Evolutionary conservation across 805 yeast genomes (phyloP), one percentile per base, ranked within the genome.

Genomic region (Wickerhamiella allomyrinae): DNA sequence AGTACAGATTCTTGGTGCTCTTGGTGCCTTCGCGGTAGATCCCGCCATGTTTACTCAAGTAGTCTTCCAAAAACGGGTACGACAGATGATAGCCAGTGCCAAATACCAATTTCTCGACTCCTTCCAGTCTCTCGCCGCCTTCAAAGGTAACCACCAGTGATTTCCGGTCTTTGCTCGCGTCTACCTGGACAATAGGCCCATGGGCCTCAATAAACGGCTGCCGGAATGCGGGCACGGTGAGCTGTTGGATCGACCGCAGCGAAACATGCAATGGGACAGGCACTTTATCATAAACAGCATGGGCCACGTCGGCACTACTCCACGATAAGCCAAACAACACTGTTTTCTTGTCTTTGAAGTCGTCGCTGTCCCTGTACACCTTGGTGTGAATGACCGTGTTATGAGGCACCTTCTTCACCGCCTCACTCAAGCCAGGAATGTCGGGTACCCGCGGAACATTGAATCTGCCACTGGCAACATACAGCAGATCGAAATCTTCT

Each of bases 361-460:
- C 53, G 27, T 46, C 45, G 7, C 45, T 48, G 11, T 46, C 48
- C 34, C 62, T 54, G 60, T 62, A 61, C 14, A 49, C 49, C 21
- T 62, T 55, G 5, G 60, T 51, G 42, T 61, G 67, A 15, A 59
- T 36, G 10, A 55, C 39, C 7, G 48, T 41, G 17, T 66, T 64
- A 34, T 52, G 43, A 23, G 55, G 61, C 5, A 29, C 23, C 19
- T n/a, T 7, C n/a, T 14, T 19, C 2, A 35, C 22, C 2, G 45
- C 43, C 21, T 45, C 45, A 2, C 50, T 48, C 4, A 51, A 35
- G 5, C 63, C 63, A 7, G 50, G 50, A 20, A 51, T 50, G 10
- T 42, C 47, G 7, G 62, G 62, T 29, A 54, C 41, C 15, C 51
- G 47, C 46, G 59, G 58, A 9, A 51, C 52, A 37, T 52, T 48